Evolutionary conservation across 768 basidiomycete genomes (phyloP), one percentile per base, ranked within the genome.

Genomic region (Sistotremastrum suecicum): DNA sequence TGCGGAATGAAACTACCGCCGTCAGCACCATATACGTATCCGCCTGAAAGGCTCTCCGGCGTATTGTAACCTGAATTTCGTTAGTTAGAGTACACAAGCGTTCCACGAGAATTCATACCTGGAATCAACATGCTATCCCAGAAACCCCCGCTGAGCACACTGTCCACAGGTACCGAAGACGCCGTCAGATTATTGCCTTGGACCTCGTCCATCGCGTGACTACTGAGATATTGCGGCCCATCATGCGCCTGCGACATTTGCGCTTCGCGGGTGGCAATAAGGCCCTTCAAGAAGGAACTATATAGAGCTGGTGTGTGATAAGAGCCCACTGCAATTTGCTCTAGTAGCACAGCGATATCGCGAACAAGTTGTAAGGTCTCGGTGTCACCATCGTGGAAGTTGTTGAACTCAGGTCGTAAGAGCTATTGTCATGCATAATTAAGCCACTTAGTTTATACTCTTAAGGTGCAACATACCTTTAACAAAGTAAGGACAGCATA

Each of bases 271-370:
- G 20, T 20, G 1, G 20, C 20, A 20, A 58, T 48, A 10, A 66
- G 57, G 35, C 59, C 57, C 5, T 59, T 59, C 40, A 64, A 58
- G 48, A 65, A 61, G 1, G 59, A 57, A 43, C 63, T 59, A 58
- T 69, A 70, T 5, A 71, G 61, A 0, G 67, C 67, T 1, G 69
- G 67, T 12, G 69, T 68, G 51, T 71, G 70, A 3, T 57, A 58
- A 12, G 65, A 60, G 51, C 66, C 62, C 10, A 65, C 61, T 5
- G 70, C 67, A 11, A 62, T 59, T 0, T 53, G 52, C 39, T 65
- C 65, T 7, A 71, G 60, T 3, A 63, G 51, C n/a, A 67, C 62
- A 31, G 66, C 66, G 12, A 63, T 59, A 43, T 66, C 65, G 31
- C 56, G 60, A 33, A 58, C 58, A 29, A 55, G 52, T 3, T 43